These are phyloP conservation scores for Zopfia rhizophila DNA, from an alignment of 2,329 filamentous ascomycete genomes.

Conservation along the genomic window DNA sequence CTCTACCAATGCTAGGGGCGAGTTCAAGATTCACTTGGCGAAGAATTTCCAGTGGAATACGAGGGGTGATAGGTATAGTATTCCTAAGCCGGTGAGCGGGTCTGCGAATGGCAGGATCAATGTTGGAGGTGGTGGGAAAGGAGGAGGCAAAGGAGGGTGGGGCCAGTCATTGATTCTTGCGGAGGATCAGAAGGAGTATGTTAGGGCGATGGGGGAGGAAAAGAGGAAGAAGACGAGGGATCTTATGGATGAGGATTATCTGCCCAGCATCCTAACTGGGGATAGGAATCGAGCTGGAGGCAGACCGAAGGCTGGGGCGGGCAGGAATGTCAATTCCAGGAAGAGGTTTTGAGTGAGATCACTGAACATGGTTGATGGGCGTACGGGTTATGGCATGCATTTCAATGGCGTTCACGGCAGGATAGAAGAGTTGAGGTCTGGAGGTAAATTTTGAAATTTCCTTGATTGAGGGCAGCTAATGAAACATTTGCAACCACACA, in stretches of 20 bases:
- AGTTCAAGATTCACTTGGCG: slow-evolving; percentile 88
- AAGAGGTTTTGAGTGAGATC: slow-evolving; percentile 65
- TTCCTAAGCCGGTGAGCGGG: slow-evolving; percentile 89
- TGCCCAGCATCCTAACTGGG: slow-evolving; percentile 86
- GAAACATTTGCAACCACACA: too few species aligned
- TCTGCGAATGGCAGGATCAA: slow-evolving; percentile 79
- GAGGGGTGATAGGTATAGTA: slow-evolving; percentile 88
- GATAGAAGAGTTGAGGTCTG: too few species aligned
- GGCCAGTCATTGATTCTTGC: slow-evolving; percentile 84
- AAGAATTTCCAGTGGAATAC: slow-evolving; percentile 97
- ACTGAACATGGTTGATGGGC: neutral
- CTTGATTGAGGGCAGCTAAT: too few species aligned
- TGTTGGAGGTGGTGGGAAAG: slow-evolving; percentile 74
- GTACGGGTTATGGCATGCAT: too few species aligned
- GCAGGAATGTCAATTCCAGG: slow-evolving; percentile 84
- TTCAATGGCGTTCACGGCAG: too few species aligned
- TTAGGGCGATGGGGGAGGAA: slow-evolving; percentile 70
- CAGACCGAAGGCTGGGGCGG: slow-evolving; percentile 83
- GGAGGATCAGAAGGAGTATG: slow-evolving; percentile 96
- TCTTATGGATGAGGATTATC: slow-evolving; percentile 93
- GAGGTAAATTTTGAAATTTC: too few species aligned
- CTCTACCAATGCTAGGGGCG: slow-evolving; percentile 81
- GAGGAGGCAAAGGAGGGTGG: slow-evolving; percentile 88
- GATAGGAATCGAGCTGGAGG: slow-evolving; percentile 73
- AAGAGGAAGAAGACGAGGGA: slow-evolving; percentile 77